phyloP scores from a whole-genome alignment of 352 stramenopile genomes.

The Phytophthora kernoviae region DNA sequence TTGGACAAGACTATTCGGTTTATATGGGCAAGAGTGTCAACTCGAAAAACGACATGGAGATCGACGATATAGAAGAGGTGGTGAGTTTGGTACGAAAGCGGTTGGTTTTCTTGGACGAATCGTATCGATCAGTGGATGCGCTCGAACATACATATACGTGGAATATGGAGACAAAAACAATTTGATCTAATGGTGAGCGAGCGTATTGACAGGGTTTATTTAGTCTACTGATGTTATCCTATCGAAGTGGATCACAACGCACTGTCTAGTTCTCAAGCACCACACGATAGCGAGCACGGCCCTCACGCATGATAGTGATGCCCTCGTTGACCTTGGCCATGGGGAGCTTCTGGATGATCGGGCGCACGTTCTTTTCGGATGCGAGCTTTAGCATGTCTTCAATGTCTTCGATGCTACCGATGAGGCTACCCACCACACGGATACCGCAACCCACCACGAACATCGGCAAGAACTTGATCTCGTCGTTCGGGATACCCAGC shows the following conservation, averaged over 20 bases:
- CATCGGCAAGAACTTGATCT: slow-evolving; percentile 65
- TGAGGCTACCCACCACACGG: slow-evolving; percentile 72
- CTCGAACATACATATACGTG: slow-evolving; percentile 24
- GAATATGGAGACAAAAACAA: slow-evolving; percentile 16
- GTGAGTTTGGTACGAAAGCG: slow-evolving; percentile 16
- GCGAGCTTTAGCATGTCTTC: slow-evolving; percentile 90
- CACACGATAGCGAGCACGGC: slow-evolving; percentile 53
- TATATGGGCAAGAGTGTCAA: slow-evolving; percentile 20
- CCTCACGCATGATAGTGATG: slow-evolving; percentile 41
- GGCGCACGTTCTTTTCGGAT: slow-evolving; percentile 59
- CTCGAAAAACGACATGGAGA: slow-evolving; percentile 21
- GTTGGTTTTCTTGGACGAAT: slow-evolving; percentile 26
- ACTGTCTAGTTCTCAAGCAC: slow-evolving; percentile 39
- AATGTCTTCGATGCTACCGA: slow-evolving; percentile 84
- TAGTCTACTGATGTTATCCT: not conserved
- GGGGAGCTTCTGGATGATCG: slow-evolving; percentile 52
- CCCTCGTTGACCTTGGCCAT: slow-evolving; percentile 54
- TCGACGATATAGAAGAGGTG: slow-evolving; percentile 24
- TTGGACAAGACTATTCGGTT: slow-evolving; percentile 34
- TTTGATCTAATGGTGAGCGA: too few relatives aligned
- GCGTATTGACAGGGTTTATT: slow-evolving; percentile 5
- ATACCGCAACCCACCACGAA: slow-evolving; percentile 52
- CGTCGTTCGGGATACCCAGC: slow-evolving; percentile 65
- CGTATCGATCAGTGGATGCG: slow-evolving; percentile 21
- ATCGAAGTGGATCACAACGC: not conserved